Base-by-base conservation (phyloP, 371 early-diverging fungal species). In the Mortierella sp. region DNA sequence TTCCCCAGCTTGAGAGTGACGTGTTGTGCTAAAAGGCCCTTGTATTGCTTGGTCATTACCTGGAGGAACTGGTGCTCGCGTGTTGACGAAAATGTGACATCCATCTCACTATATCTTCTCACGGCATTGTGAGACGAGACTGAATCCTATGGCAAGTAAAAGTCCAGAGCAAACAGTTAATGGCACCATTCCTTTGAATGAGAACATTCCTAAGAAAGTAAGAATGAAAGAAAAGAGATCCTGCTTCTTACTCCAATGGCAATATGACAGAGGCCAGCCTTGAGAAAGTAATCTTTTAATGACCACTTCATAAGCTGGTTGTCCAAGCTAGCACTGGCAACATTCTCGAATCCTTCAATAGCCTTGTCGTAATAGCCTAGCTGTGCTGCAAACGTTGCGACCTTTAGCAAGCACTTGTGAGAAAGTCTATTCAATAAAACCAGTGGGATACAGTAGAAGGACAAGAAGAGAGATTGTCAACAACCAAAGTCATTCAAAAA, bases 261-360 rank as follows among this genome's bases (percentile, higher is more conserved):
- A 52, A 98, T 80, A 57, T 92, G 89, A 75, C 98, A 98, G 61
- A 98, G 75, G 11, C 95, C 96, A 9, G 97, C 96, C 81, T 98
- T 97, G 70, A 98, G 85, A 60, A 97, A 92, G 83, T 97, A 97
- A 45, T 97, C 97, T 72, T 96, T 95, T 50, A 96, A 84, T 9
- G 95, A 95, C 94, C 96, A 98, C 82, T 96, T 95, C 30, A 96
- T 93, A 37, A 98, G 84, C 71, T 92, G 91, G 80, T 96, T 94
- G 81, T 96, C 95, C 68, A 96, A 73, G 57, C 91, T 90, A 57
- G 89, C 91, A 19, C 86, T 77, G 2, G 96, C 97, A 11, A 97
- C 94, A 30, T 81, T 58, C 79, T 97, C 97, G 83, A 97, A 96
- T 60, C 89, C 90, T 47, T 92, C 91, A 61, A 96, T 91, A 0